Evolutionary conservation across 208 protist genomes (phyloP).

Genomic region (Crithidia thermophila): DNA sequence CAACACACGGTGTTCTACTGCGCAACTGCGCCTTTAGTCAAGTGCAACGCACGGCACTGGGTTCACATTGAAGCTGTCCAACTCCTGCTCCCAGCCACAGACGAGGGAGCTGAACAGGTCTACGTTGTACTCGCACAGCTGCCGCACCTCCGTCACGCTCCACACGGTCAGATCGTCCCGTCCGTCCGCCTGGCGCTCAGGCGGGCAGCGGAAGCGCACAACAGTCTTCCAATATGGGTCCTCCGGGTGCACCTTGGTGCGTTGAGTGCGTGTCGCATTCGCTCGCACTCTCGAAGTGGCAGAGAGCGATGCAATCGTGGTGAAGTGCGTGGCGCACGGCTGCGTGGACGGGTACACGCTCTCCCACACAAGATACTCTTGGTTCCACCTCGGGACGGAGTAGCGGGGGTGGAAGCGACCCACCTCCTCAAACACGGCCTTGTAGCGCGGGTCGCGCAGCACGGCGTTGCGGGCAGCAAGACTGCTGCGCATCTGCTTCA

Average conservation of each 20-base stretch:
- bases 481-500: constrained; percentile 36
- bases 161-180: constrained; percentile 30
- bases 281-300: not conserved
- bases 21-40: constrained; percentile 16
- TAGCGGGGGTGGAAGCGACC: constrained; percentile 50
- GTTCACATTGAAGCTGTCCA: constrained; percentile 69
- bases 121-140: constrained; percentile 67
- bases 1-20: too few species aligned
- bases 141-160: constrained; percentile 67
- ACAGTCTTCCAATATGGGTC: constrained; percentile 70
- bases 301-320: constrained; percentile 2
- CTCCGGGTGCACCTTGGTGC: constrained; percentile 6
- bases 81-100: constrained; percentile 75
- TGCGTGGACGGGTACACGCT: constrained; percentile 60
- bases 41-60: constrained; percentile 80
- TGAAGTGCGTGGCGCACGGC: constrained; percentile 36
- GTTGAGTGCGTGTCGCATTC: not conserved
- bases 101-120: constrained; percentile 56
- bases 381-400: constrained; percentile 64
- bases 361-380: constrained; percentile 61
- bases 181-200: not conserved
- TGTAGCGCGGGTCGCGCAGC: constrained; percentile 28
- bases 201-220: constrained; percentile 59
- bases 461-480: constrained; percentile 14
- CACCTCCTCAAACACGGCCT: constrained; percentile 48